Conservation (phyloP, 176 grass and related monocot genomes). For the Tillandsia leiboldiana region DNA sequence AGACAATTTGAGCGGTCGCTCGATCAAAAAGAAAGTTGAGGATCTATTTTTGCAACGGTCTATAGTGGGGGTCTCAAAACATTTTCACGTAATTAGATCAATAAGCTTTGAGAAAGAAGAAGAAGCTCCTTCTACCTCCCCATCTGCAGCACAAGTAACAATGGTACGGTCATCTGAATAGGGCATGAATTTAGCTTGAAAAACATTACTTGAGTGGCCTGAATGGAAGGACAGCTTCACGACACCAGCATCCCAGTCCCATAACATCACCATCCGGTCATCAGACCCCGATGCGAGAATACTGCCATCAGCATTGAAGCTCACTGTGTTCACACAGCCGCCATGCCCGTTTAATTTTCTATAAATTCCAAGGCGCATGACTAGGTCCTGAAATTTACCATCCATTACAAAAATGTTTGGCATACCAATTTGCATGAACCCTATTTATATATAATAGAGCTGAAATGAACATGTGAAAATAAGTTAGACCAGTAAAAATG, state of each 20-base stretch:
- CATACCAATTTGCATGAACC: background rate
- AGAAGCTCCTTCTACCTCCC: constrained; percentile 38
- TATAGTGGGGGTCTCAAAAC: no score
- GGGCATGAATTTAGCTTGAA: constrained; percentile 82
- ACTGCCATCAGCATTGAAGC: constrained; percentile 56
- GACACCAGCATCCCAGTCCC: constrained; percentile 54
- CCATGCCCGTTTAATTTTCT: constrained; percentile 52
- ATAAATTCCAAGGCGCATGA: constrained; percentile 56
- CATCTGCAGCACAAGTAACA: constrained; percentile 78
- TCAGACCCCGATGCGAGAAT: constrained; percentile 71
- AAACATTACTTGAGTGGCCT: constrained; percentile 61
- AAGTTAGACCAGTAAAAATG: no score
- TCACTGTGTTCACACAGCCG: constrained; percentile 69
- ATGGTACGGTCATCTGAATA: constrained; percentile 55
- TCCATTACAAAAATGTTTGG: background rate
- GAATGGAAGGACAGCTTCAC: constrained; percentile 68
- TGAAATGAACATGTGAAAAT: background rate
- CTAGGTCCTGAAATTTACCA: constrained; percentile 46
- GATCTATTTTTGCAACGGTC: no score
- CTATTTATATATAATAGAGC: background rate
- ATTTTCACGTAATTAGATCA: background rate
- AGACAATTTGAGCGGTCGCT: no score
- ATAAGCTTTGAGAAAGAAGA: background rate
- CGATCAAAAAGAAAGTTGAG: no score
- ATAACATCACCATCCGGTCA: constrained; percentile 65